Evolutionary conservation across 106 monocot species (phyloP), one percentile per base, ranked within the genome.

Genomic region (Dioscorea zingiberensis): DNA sequence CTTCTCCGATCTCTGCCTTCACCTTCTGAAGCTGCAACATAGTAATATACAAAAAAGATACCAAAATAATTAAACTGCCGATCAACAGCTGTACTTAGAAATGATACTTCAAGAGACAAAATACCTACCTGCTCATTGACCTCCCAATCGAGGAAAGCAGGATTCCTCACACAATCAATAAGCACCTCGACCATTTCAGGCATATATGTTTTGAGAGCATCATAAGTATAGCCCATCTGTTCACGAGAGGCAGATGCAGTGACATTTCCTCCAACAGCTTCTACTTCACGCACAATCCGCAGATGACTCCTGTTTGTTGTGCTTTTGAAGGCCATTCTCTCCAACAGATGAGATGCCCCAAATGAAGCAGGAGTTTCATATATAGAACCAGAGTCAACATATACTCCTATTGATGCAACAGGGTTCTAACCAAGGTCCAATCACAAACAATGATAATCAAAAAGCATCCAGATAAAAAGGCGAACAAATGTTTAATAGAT

Each of bases 101-200:
- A 22, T n/a, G 48, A 28, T 22, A 54, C 8, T 67, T 24, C 21
- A 3, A 47, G 13, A 55, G 21, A 48, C 13, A 23, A 8, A n/a
- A 47, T n/a, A n/a, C n/a, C n/a, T 76, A 92, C 91, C 87, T 87
- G 81, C 47, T 92, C 91, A 66, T 87, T 92, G 49, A 92, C 84
- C 58, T 92, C 91, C 91, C 91, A 92, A 63, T 87, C 91, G 56
- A 92, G 76, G 65, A 87, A 92, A 72, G 44, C 76, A 45, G 84
- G 76, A 64, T 92, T 92, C 44, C 91, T 78, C 3, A 91, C 81
- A 54, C 78, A 72, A 71, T 91, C 91, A 64, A 87, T 62, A 76
- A 91, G 91, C 23, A 91, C 80, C 68, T 91, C 91, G 59, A 91
- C 84, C 91, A 91, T 91, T 46, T 87, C 81, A 24, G 91, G 91